Base-by-base conservation (phyloP, 768 basidiomycete species). In the Dacryopinax primogenitus region DNA sequence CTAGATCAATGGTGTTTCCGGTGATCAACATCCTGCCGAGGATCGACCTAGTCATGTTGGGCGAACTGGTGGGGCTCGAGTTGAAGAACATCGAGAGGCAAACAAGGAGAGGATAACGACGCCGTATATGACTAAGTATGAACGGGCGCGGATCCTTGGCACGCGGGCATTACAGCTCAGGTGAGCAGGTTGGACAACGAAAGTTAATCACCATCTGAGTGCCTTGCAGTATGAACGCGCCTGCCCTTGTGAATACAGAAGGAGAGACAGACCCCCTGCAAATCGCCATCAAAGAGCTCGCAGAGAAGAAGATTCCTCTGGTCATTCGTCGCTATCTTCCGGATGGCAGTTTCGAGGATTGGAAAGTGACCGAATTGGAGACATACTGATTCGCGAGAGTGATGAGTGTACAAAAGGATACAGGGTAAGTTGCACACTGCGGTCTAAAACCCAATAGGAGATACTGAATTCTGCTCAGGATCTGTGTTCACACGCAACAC, bases 211-310 rank as follows among this genome's bases (percentile, higher is more conserved):
- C n/a, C 21, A 4, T 47, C 35, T 64, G 39, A 44, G 33, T 34
- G 9, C 26, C 18, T 58, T 39, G 28, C 70, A 99, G 96, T 70
- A 98, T 99, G 96, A 98, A 98, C 74, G 96, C 96, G 0, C 96
- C 96, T 1, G 93, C 98, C 3, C 83, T 99, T 3, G 96, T 99
- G n/a, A 92, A 94, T 33, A 78, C 97, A 62, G 93, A 97, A 68
- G 93, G 93, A 65, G 96, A 98, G 79, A 94, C 93, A n/a, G 96
- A 99, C 73, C 95, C 96, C 36, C 81, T 98, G 30, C 90, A 96
- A 76, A 99, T 99, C 69, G 96, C 96, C 37, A 91, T 95, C 76
- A 97, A 98, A 79, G 96, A 99, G 73, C 84, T 99, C n/a, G 93
- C 93, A 1, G 92, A 94, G 72, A 86, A 92, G 73, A 98, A 98